phyloP scores from a whole-genome alignment of 257 asterid genomes.

The Gentiana dahurica region DNA sequence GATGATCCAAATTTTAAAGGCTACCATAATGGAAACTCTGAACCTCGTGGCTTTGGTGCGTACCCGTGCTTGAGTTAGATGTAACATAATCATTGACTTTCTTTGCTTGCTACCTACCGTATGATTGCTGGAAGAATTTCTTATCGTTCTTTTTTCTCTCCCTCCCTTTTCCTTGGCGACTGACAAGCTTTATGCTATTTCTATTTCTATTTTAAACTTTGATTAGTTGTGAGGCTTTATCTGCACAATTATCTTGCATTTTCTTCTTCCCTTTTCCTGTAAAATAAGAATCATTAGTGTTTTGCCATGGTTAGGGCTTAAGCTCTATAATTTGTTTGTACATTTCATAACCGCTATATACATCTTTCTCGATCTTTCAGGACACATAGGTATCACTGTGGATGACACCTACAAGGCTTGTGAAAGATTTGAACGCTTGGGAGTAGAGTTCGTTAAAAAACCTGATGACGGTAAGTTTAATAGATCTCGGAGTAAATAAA shows the following conservation, averaged over 20 bases:
- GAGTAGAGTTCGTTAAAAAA: conserved; percentile 74
- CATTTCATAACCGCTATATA: no score
- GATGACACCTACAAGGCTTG: conserved; percentile 74
- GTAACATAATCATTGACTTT: no score
- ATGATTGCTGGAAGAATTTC: no score
- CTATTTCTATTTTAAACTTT: not conserved
- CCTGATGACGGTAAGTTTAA: conserved; percentile 54
- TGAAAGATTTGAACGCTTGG: conserved; percentile 68
- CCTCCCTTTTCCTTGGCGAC: no score
- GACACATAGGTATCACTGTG: conserved; percentile 80
- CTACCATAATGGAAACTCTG: conserved; percentile 85
- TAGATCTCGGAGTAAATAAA: conserved; percentile 1
- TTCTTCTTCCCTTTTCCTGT: not conserved
- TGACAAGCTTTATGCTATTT: no score
- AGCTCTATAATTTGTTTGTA: conserved; percentile 7
- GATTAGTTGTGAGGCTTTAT: not conserved
- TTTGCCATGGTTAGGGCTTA: not conserved
- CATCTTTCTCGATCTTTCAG: conserved; percentile 26
- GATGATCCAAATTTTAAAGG: conserved; percentile 78
- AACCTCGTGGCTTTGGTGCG: conserved; percentile 87
- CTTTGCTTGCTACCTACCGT: no score
- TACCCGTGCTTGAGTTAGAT: not conserved
- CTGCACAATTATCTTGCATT: conserved; percentile 1
- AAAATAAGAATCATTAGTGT: no score
- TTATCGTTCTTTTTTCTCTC: no score